Evolutionary conservation across 2,329 filamentous ascomycete species (phyloP).

Genomic region (Zymoseptoria passerinii): DNA sequence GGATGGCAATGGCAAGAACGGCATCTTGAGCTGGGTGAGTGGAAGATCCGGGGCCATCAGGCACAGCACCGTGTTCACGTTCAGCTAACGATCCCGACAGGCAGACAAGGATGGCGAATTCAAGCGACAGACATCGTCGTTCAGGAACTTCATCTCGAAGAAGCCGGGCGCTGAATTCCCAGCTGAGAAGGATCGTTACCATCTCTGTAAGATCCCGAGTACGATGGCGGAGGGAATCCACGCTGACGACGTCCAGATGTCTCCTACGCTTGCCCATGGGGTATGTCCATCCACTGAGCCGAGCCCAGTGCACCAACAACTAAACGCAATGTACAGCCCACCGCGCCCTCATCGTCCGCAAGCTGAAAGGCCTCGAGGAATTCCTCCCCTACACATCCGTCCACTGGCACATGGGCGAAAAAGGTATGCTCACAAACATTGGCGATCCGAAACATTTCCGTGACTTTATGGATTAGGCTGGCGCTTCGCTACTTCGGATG

Average conservation of each 20-base stretch:
- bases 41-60: constrained; percentile 44
- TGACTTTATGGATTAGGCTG: constrained; percentile 51
- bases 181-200: constrained; percentile 81
- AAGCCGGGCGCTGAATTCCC: constrained; percentile 67
- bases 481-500: constrained; percentile 66
- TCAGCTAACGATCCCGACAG: constrained; percentile 41
- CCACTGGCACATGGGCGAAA: constrained; percentile 77
- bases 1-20: constrained; percentile 21
- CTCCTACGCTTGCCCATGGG: constrained; percentile 90
- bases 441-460: background rate
- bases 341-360: constrained; percentile 75
- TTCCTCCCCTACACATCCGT: constrained; percentile 73
- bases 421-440: constrained; percentile 37
- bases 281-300: constrained; percentile 27
- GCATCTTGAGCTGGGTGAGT: constrained; percentile 72
- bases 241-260: constrained; percentile 43
- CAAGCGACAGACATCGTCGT: constrained; percentile 76
- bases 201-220: constrained; percentile 52
- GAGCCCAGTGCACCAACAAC: background rate
- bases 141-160: constrained; percentile 70
- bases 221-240: background rate
- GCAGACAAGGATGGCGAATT: constrained; percentile 80
- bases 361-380: constrained; percentile 86
- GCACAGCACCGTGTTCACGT: constrained; percentile 64
- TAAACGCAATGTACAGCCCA: constrained; percentile 50